Evolutionary conservation across 768 basidiomycete genomes (phyloP).

Genomic region (Boletus reticulatus): DNA sequence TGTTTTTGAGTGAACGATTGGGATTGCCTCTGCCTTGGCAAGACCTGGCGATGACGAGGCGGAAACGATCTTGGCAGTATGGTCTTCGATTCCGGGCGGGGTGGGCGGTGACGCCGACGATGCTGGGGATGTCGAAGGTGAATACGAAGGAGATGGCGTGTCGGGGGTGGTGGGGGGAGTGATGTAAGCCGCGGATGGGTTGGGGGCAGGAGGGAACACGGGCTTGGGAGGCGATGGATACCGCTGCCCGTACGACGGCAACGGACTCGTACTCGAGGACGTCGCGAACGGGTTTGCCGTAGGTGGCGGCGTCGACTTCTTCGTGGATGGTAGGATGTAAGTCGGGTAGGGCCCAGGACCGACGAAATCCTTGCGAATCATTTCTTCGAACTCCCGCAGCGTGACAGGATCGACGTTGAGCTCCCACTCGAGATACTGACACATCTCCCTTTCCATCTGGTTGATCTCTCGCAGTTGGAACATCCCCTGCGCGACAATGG

Average conservation of each 20-base stretch:
- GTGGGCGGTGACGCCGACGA: slow-evolving; percentile 63
- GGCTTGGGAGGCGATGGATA: slow-evolving; percentile 35
- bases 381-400: slow-evolving; percentile 57
- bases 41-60: slow-evolving; percentile 38
- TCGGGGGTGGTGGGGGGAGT: slow-evolving; percentile 43
- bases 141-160: slow-evolving; percentile 54
- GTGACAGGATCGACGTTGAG: slow-evolving; percentile 69
- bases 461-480: slow-evolving; percentile 76
- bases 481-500: slow-evolving; percentile 85
- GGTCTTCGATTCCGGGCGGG: slow-evolving; percentile 50
- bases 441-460: slow-evolving; percentile 82
- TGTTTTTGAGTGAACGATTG: slow-evolving; percentile 40
- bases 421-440: slow-evolving; percentile 91
- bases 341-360: slow-evolving; percentile 58
- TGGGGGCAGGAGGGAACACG: slow-evolving; percentile 10
- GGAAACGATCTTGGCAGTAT: slow-evolving; percentile 45
- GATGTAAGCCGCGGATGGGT: slow-evolving; percentile 16
- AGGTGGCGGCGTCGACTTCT: slow-evolving; percentile 50
- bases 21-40: slow-evolving; percentile 20
- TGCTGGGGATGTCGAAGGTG: slow-evolving; percentile 53
- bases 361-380: slow-evolving; percentile 60
- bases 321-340: slow-evolving; percentile 59
- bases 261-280: slow-evolving; percentile 28
- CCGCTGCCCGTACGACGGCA: slow-evolving; percentile 28
- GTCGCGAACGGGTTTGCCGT: slow-evolving; percentile 33